Percentiles rank a stretch among this genome's conserved stretches.
These are phyloP conservation scores for Candida dajiaensis DNA, from an alignment of 805 yeast species.

Conservation along the genomic window DNA sequence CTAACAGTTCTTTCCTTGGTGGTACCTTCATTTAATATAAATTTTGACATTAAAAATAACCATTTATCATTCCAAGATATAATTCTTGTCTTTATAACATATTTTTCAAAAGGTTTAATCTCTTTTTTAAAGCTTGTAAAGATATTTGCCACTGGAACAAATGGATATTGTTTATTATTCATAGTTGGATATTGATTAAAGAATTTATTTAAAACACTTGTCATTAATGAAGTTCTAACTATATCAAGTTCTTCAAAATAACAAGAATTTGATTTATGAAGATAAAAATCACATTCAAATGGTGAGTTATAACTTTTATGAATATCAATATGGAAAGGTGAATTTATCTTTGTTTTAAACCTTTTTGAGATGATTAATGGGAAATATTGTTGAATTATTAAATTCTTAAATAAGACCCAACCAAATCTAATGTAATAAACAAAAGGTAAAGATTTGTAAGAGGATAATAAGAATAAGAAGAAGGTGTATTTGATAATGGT, in stretches of 20 bases:
- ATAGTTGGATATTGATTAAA: slow-evolving; percentile 42
- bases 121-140: slow-evolving; percentile 65
- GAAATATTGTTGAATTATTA: slow-evolving; percentile 25
- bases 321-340: slow-evolving; percentile 36
- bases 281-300: slow-evolving; percentile 77
- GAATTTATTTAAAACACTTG: slow-evolving; percentile 49
- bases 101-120: slow-evolving; percentile 59
- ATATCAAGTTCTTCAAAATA: slow-evolving; percentile 80
- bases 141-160: slow-evolving; percentile 73
- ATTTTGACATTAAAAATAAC: slow-evolving; percentile 66
- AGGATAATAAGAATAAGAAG: slow-evolving; percentile 27
- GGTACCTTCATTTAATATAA: slow-evolving; percentile 31
- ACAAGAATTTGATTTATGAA: slow-evolving; percentile 85
- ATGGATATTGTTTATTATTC: slow-evolving; percentile 33
- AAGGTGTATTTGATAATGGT: slow-evolving; percentile 6
- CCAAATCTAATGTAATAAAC: slow-evolving; percentile 64
- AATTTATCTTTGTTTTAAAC: slow-evolving; percentile 10
- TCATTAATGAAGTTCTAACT: slow-evolving; percentile 61
- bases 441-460: slow-evolving; percentile 63
- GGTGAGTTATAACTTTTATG: slow-evolving; percentile 58
- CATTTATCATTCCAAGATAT: slow-evolving; percentile 86
- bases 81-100: slow-evolving; percentile 50
- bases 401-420: slow-evolving; percentile 33
- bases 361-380: slow-evolving; percentile 23
- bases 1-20: slow-evolving; percentile 38